Evolutionary conservation across 1,139 yeast species (phyloP).

Genomic region (Candida freyschussii): DNA sequence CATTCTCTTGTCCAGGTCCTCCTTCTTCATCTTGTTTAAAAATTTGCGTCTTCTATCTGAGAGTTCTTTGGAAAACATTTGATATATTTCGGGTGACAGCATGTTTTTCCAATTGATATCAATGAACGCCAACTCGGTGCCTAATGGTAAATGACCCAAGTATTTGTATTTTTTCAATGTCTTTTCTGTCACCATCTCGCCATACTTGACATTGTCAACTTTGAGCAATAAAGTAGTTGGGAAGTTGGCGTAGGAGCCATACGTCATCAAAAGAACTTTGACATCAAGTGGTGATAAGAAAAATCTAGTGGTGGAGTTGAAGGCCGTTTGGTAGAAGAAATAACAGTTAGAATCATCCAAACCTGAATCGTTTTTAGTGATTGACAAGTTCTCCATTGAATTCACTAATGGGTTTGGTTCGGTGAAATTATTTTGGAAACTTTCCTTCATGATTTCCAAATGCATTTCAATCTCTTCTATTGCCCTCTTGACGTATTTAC

Average conservation of each 20-base stretch:
- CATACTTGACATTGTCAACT: conserved; percentile 68
- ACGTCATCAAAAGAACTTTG: conserved; percentile 61
- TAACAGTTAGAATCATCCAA: conserved; percentile 38
- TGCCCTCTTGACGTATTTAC: conserved; percentile 54
- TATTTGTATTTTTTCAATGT: conserved; percentile 62
- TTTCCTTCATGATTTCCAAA: conserved; percentile 28
- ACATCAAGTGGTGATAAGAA: conserved; percentile 78
- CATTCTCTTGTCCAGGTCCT: conserved; percentile 56
- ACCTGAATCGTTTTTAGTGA: conserved; percentile 17
- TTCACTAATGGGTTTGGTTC: conserved; percentile 20
- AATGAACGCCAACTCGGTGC: conserved; percentile 76
- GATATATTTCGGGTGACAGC: conserved; percentile 49
- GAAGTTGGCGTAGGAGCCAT: conserved; percentile 55
- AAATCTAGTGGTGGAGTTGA: conserved; percentile 58
- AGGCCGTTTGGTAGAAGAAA: conserved; percentile 70
- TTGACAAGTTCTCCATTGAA: conserved; percentile 19
- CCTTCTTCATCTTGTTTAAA: conserved; percentile 51
- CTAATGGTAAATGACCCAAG: conserved; percentile 75
- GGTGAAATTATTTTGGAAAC: conserved; percentile 15
- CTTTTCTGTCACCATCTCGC: conserved; percentile 48
- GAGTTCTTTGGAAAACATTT: conserved; percentile 54
- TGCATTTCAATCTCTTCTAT: conserved; percentile 46
- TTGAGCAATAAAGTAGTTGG: conserved; percentile 61
- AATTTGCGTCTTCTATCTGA: conserved; percentile 53
- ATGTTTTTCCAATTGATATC: conserved; percentile 74